These are phyloP conservation scores for Trichosporon asahii DNA, from an alignment of 1,284 basidiomycete species.

Conservation along the genomic window DNA sequence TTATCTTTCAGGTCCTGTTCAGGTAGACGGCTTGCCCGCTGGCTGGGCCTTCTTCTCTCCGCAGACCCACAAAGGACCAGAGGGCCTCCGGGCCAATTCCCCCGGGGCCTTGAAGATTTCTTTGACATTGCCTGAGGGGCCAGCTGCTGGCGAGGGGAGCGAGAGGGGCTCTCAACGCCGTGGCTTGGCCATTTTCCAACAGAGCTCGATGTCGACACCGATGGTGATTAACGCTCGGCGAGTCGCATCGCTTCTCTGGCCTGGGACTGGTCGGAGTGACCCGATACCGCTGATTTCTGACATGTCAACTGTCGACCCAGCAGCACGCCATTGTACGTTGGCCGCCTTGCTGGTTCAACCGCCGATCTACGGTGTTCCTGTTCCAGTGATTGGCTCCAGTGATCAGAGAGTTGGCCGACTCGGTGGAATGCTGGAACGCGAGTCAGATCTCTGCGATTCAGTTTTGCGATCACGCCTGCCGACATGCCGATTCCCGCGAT, in stretches of 20 bases:
- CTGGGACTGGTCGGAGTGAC: not conserved
- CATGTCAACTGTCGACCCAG: not conserved
- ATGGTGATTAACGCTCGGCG: not conserved
- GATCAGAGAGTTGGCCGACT: slow-evolving; percentile 5
- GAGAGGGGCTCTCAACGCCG: not conserved
- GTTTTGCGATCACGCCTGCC: slow-evolving; percentile 2
- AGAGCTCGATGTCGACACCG: not conserved
- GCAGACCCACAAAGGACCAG: not conserved
- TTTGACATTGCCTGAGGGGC: not conserved
- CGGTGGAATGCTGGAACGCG: not conserved
- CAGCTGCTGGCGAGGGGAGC: not conserved
- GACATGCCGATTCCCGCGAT: not conserved
- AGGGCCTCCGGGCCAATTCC: not conserved
- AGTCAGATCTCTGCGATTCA: not conserved
- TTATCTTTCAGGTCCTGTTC: slow-evolving; percentile 2
- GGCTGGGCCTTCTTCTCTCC: not conserved
- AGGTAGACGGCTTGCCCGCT: not conserved
- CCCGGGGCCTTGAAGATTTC: not conserved
- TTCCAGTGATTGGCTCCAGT: not conserved
- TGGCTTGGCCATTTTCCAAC: slow-evolving; percentile 2
- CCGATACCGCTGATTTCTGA: not conserved
- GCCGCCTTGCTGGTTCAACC: not conserved
- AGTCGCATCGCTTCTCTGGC: not conserved
- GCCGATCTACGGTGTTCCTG: not conserved
- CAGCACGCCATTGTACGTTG: not conserved